Base-by-base conservation (phyloP, 169 alveolate species). In the Plasmodium fragile region DNA sequence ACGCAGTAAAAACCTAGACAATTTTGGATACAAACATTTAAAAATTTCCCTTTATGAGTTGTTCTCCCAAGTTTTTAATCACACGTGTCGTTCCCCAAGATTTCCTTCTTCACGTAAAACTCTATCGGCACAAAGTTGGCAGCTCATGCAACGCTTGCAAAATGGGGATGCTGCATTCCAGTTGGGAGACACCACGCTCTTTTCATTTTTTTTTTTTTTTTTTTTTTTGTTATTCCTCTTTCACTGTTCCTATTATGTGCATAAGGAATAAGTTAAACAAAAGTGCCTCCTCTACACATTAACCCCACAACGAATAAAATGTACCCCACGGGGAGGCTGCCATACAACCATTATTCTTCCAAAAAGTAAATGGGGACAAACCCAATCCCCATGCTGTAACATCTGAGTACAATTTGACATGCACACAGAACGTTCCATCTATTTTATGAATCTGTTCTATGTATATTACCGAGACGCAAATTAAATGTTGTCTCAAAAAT, bases 1-100 rank as follows among this genome's bases (percentile, higher is more conserved):
- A 41, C 8, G n/a, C 32, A n/a, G 65, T 18, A 18, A 79, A 79
- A n/a, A 79, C 13, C 1, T 39, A 79, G 59, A 79, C 84, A 79
- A 79, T 45, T 79, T 11, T 41, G 13, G 30, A 25, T 79, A 13
- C 1, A 45, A 25, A 45, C 4, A 3, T 79, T 22, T 79, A 16
- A n/a, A 79, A 45, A 3, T 41, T 49, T 16, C 41, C 16, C 41
- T 45, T 45, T 79, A 32, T 79, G 13, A 34, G 0, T 70, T 73
- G 81, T 73, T 73, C 55, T 32, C 81, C 1, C 22, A 16, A 30
- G 10, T 22, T 34, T 73, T 73, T 32, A 13, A 73, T 32, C 34
- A 32, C 75, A 65, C 7, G 18, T 18, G 4, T 65, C 75, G n/a
- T 65, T 25, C 75, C 11, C 36, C 25, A 49, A 49, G 22, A 49